Evolutionary conservation across 1,284 basidiomycete genomes (phyloP).

Genomic region (Cutaneotrichosporon daszewskae): DNA sequence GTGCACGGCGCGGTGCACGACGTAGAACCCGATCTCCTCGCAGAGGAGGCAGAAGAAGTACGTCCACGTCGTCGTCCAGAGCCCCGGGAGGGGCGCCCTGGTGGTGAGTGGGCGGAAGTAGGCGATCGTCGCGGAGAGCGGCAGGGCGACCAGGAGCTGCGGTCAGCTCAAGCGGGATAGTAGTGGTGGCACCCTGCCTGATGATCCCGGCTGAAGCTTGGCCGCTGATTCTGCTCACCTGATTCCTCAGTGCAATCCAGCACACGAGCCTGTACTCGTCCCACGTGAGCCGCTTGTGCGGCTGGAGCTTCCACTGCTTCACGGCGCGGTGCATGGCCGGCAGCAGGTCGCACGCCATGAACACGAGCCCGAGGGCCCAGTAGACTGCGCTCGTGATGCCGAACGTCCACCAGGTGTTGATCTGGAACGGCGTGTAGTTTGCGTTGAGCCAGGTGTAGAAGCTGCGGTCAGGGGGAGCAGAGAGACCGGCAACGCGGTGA

Average conservation of each 20-base stretch:
- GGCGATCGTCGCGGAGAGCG: constrained; percentile 1
- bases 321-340: constrained; percentile 11
- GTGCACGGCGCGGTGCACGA: constrained; percentile 14
- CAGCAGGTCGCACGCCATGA: constrained; percentile 14
- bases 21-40: constrained; percentile 18
- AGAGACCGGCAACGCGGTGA: no score
- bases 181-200: no score
- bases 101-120: constrained; percentile 3
- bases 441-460: constrained; percentile 13
- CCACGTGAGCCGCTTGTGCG: constrained; percentile 13
- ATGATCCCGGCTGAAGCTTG: no score
- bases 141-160: constrained; percentile 12
- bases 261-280: constrained; percentile 11
- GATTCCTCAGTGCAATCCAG: constrained; percentile 8
- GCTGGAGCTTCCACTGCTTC: constrained; percentile 15
- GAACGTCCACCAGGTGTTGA: constrained; percentile 12
- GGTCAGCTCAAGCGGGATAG: no score
- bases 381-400: constrained; percentile 10
- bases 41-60: constrained; percentile 15
- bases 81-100: constrained; percentile 3
- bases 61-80: constrained; percentile 6
- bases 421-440: constrained; percentile 10
- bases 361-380: constrained; percentile 10
- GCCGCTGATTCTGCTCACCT: no score
- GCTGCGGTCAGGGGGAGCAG: no score